These are phyloP conservation scores for Vinca minor DNA, from an alignment of 257 asterid genomes.

Conservation along the genomic window DNA sequence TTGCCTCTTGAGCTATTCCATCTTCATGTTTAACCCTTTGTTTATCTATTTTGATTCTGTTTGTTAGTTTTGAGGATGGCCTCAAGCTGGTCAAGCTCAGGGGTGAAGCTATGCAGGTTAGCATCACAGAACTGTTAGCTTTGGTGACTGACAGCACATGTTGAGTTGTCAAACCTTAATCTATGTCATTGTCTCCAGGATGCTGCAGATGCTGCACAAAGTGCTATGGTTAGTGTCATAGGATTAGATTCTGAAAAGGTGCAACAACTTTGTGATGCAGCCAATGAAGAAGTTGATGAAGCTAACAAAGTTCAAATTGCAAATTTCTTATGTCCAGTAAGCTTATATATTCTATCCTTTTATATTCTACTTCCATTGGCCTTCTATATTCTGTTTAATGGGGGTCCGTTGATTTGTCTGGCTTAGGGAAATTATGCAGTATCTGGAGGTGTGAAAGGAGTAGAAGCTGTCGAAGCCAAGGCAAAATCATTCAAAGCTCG, in stretches of 20 bases:
- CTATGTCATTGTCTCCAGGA: slow-evolving; percentile 38
- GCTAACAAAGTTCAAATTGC: slow-evolving; percentile 90
- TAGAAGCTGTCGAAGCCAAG: slow-evolving; percentile 95
- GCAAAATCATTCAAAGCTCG: slow-evolving; percentile 96
- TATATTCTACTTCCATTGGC: neutral
- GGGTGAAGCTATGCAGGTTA: slow-evolving; percentile 97
- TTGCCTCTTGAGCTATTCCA: neutral
- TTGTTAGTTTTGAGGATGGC: slow-evolving; percentile 88
- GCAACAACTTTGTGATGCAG: slow-evolving; percentile 91
- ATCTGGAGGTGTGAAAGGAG: slow-evolving; percentile 94
- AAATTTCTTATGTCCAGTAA: slow-evolving; percentile 87
- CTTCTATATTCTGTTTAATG: neutral
- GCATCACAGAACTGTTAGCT: slow-evolving; percentile 6
- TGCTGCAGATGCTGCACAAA: slow-evolving; percentile 89
- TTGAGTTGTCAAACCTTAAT: slow-evolving; percentile 2
- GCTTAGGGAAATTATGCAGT: slow-evolving; percentile 93
- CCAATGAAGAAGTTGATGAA: slow-evolving; percentile 90
- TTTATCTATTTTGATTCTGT: slow-evolving; percentile 17
- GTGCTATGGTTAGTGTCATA: slow-evolving; percentile 95
- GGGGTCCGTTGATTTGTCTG: slow-evolving; percentile 12
- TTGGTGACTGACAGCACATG: neutral
- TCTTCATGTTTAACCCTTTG: neutral
- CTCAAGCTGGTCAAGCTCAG: slow-evolving; percentile 80
- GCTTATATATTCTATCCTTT: slow-evolving; percentile 11
- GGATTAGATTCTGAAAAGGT: slow-evolving; percentile 93